Percentiles rank a stretch among this genome's conserved stretches.
These are phyloP conservation scores for Nyssa sinensis DNA, from an alignment of 148 eudicot species.

Conservation along the genomic window DNA sequence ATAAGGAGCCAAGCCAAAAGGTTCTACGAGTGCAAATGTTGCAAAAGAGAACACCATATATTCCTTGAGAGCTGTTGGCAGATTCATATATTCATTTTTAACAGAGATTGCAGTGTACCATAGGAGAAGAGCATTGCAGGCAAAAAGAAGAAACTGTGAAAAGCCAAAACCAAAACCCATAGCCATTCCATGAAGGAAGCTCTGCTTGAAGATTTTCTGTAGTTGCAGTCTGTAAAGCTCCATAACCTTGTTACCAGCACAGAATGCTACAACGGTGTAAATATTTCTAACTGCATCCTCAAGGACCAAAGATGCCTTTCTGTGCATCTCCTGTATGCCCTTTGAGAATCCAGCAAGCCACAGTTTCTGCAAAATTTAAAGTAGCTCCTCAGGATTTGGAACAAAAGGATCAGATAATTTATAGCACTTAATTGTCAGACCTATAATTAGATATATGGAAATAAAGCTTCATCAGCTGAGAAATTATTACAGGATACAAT, in stretches of 20 bases:
- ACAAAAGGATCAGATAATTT: neutral
- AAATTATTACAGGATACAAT: neutral
- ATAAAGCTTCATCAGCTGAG: neutral
- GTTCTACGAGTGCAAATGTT: conserved; percentile 97
- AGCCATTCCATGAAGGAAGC: conserved; percentile 87
- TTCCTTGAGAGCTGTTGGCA: conserved; percentile 84
- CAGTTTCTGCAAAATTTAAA: conserved; percentile 62
- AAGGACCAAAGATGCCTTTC: conserved; percentile 95
- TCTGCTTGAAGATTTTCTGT: conserved; percentile 65
- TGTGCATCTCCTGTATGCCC: conserved; percentile 99
- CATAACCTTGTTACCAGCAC: conserved; percentile 98
- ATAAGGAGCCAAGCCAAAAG: conserved; percentile 97
- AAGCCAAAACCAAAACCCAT: conserved; percentile 93
- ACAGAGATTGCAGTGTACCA: conserved; percentile 82
- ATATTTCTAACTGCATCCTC: conserved; percentile 98
- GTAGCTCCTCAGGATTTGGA: conserved; percentile 11
- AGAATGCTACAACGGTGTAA: conserved; percentile 92
- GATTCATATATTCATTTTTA: conserved; percentile 46
- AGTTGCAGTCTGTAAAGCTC: conserved; percentile 86
- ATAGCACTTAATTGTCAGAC: neutral
- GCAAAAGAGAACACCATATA: conserved; percentile 98
- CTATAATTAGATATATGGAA: neutral
- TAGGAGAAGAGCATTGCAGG: conserved; percentile 86
- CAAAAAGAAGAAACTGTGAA: conserved; percentile 96
- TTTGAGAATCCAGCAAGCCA: conserved; percentile 99